A percentile compares a stretch with the other conserved stretches of the same genome.
Evolutionary conservation across 257 asterid genomes (phyloP).

Genomic region (Petrea volubilis): DNA sequence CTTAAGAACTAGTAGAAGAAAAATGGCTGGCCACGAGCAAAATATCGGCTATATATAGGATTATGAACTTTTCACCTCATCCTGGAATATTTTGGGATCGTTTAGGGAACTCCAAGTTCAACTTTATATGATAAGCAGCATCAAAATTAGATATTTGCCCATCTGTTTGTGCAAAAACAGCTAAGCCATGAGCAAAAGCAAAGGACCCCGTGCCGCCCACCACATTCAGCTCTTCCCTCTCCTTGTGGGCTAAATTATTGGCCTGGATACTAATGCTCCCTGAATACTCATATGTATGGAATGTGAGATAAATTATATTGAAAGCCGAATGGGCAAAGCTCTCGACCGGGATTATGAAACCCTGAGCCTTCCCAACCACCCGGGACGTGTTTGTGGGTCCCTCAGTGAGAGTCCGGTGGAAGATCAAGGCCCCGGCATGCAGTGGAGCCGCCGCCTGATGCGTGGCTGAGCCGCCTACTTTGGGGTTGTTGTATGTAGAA

Average conservation of each 20-base stretch:
- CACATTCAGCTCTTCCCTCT: slow-evolving; percentile 49
- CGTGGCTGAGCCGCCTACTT: slow-evolving; percentile 16
- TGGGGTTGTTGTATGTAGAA: slow-evolving; percentile 75
- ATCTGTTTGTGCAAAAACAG: slow-evolving; percentile 60
- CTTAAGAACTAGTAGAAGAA: slow-evolving; percentile 6
- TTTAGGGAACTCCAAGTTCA: slow-evolving; percentile 65
- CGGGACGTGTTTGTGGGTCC: slow-evolving; percentile 67
- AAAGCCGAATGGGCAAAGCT: slow-evolving; percentile 67
- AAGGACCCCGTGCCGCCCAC: slow-evolving; percentile 93
- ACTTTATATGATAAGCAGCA: slow-evolving; percentile 55
- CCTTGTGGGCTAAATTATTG: slow-evolving; percentile 46
- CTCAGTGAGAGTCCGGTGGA: slow-evolving; percentile 61
- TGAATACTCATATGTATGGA: slow-evolving; percentile 41
- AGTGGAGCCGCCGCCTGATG: slow-evolving; percentile 33
- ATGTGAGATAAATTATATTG: slow-evolving; percentile 76
- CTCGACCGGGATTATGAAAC: slow-evolving; percentile 74
- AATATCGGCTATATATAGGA: not conserved
- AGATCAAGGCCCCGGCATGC: slow-evolving; percentile 56
- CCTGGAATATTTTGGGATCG: slow-evolving; percentile 43
- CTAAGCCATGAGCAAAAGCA: slow-evolving; percentile 83
- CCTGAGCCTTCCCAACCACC: slow-evolving; percentile 73
- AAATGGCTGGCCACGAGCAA: not conserved
- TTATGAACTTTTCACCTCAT: slow-evolving; percentile 16
- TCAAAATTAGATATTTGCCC: slow-evolving; percentile 24
- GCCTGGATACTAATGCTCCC: slow-evolving; percentile 74